Conservation (phyloP, 257 asterid species). For the Przewalskia tangutica region DNA sequence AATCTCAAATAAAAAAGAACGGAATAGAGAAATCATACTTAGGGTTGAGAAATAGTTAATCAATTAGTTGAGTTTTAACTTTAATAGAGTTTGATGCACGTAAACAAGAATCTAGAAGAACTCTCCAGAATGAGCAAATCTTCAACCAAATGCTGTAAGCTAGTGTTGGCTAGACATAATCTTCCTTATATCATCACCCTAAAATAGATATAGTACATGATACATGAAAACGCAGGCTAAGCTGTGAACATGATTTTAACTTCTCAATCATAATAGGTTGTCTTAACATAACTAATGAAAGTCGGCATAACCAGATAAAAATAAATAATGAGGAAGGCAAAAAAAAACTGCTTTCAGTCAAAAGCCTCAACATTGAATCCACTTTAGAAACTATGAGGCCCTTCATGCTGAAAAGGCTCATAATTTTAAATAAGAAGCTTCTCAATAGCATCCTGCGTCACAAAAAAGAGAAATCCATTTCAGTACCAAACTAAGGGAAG, state of each 20-base stretch:
- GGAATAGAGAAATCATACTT: not conserved
- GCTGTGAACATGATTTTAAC: not conserved
- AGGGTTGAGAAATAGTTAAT: too few species aligned
- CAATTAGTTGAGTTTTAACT: too few species aligned
- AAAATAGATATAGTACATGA: not conserved
- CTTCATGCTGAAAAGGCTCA: conserved; percentile 11
- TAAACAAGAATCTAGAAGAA: not conserved
- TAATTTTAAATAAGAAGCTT: conserved; percentile 16
- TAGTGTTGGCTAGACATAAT: not conserved
- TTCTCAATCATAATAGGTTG: not conserved
- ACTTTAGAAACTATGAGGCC: conserved; percentile 7
- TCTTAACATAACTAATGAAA: not conserved
- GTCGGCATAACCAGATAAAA: too few species aligned
- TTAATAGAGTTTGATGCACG: not conserved
- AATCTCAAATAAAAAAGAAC: too few species aligned
- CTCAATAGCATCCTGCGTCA: conserved; percentile 24
- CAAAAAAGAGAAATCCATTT: not conserved
- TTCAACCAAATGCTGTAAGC: not conserved
- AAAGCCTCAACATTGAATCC: conserved; percentile 5
- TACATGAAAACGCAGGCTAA: not conserved
- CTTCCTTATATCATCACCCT: not conserved
- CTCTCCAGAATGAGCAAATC: not conserved
- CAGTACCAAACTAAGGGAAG: not conserved
- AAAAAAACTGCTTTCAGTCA: conserved; percentile 6
- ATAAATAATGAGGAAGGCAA: not conserved